phyloP scores from a whole-genome alignment of 148 eudicot species.

The Silene conica region DNA sequence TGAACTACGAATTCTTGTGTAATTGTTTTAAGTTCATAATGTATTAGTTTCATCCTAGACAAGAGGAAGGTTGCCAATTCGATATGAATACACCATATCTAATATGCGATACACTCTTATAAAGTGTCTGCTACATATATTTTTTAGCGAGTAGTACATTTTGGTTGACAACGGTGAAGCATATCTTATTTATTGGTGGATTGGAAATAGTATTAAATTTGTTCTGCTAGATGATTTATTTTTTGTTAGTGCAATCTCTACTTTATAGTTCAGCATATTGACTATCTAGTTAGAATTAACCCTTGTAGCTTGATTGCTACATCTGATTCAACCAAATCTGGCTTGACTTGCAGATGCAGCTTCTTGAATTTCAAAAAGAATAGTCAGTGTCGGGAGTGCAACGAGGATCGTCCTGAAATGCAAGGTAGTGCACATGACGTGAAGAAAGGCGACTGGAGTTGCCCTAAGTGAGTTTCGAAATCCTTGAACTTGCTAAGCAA shows the following conservation, averaged over 20 bases:
- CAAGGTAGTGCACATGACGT: constrained; percentile 7
- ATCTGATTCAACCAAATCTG: not conserved
- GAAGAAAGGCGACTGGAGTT: constrained; percentile 61
- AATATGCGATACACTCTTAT: no score
- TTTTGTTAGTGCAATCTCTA: not conserved
- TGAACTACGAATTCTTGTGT: no score
- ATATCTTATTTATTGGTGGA: not conserved
- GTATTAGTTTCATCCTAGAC: no score
- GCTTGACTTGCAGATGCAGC: constrained; percentile 60
- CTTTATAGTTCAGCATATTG: not conserved
- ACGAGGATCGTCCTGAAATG: constrained; percentile 41
- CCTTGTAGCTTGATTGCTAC: not conserved
- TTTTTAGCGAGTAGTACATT: no score
- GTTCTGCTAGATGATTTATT: not conserved
- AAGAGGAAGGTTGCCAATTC: no score
- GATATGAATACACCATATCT: no score
- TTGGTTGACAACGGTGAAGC: not conserved
- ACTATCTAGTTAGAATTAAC: constrained; percentile 3
- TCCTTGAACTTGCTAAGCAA: constrained; percentile 2
- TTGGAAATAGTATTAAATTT: not conserved
- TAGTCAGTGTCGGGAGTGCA: constrained; percentile 53
- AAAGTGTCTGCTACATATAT: no score
- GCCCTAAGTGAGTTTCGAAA: constrained; percentile 59
- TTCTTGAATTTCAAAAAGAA: constrained; percentile 77
- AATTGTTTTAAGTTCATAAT: no score